A percentile compares a stretch with the other conserved stretches of the same genome.
These are phyloP conservation scores for Cystobasidium pallidum DNA, from an alignment of 1,284 basidiomycete species.

Conservation along the genomic window DNA sequence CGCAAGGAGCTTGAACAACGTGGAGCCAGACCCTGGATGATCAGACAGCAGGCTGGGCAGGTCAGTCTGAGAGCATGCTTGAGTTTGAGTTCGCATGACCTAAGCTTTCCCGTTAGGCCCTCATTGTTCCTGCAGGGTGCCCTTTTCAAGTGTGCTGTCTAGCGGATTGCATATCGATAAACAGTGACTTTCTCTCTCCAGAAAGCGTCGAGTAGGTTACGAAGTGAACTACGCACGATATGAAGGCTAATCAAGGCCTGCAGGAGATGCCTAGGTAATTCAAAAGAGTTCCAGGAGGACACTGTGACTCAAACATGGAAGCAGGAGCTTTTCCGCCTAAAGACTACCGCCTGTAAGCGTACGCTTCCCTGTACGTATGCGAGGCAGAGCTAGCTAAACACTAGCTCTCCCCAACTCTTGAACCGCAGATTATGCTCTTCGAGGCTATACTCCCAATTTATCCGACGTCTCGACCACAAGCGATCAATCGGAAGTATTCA, in stretches of 20 bases:
- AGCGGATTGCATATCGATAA: slow-evolving; percentile 91
- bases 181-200: slow-evolving; percentile 92
- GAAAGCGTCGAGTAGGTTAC: slow-evolving; percentile 72
- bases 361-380: background rate
- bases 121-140: slow-evolving; percentile 94
- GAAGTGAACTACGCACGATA: background rate
- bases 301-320: slow-evolving; percentile 87
- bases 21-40: slow-evolving; percentile 75
- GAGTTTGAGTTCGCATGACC: background rate
- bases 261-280: slow-evolving; percentile 74
- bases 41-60: slow-evolving; percentile 83
- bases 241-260: background rate
- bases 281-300: slow-evolving; percentile 83
- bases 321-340: slow-evolving; percentile 64
- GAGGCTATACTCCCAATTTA: background rate
- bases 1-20: slow-evolving; percentile 70
- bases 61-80: background rate
- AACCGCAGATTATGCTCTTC: background rate
- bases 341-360: background rate
- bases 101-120: slow-evolving; percentile 64
- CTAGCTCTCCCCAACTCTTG: background rate
- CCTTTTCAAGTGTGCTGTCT: slow-evolving; percentile 90
- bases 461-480: background rate
- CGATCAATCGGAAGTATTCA: background rate
- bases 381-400: background rate